A percentile compares a stretch with the other conserved stretches of the same genome.
Evolutionary conservation across 306 rosid species (phyloP).

Genomic region (Pterocarpus santalinus): DNA sequence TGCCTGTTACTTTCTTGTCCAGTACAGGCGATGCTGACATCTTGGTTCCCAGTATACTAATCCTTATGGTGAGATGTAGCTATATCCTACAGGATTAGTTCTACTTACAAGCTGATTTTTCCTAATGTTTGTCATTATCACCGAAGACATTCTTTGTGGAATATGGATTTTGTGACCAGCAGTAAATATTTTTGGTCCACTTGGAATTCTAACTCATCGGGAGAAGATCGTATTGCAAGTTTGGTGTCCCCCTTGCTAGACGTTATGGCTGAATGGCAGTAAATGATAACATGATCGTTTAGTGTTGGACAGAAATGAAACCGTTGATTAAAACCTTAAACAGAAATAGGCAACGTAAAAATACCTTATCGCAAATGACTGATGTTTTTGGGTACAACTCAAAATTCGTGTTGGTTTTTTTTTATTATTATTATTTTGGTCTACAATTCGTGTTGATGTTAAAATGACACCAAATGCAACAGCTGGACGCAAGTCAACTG

Average conservation of each 20-base stretch:
- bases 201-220: not conserved
- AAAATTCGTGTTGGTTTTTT: too few species aligned
- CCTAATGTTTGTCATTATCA: not conserved
- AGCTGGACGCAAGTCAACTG: not conserved
- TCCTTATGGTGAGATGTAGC: constrained; percentile 29
- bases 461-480: not conserved
- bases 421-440: too few species aligned
- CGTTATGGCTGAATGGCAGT: not conserved
- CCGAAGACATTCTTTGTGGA: not conserved
- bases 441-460: not conserved
- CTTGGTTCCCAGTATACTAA: not conserved
- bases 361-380: not conserved
- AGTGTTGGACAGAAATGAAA: not conserved
- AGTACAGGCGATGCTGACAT: constrained; percentile 8
- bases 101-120: constrained; percentile 4
- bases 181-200: not conserved
- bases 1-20: constrained; percentile 16
- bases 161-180: constrained; percentile 8
- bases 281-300: not conserved
- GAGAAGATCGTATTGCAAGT: not conserved
- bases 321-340: not conserved
- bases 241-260: too few species aligned
- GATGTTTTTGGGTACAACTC: too few species aligned
- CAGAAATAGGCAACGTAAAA: not conserved
- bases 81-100: constrained; percentile 14